Percentiles rank a stretch among this genome's conserved stretches.
Evolutionary conservation across 2,329 filamentous ascomycete species (phyloP).

Genomic region (Zelopaecilomyces penicillatus): DNA sequence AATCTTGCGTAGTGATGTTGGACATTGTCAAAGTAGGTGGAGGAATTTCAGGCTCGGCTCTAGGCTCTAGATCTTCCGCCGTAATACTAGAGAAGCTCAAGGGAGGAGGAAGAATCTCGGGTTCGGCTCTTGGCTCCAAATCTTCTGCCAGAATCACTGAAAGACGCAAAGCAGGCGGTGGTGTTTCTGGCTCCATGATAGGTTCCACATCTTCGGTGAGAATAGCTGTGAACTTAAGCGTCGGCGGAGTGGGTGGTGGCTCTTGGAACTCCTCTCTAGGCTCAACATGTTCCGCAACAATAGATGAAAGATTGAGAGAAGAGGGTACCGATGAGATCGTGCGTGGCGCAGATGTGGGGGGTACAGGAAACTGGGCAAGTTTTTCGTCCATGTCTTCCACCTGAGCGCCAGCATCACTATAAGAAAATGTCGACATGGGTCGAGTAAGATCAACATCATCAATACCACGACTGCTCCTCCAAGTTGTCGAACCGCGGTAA

Average conservation of each 20-base stretch:
- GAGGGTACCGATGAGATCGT: constrained; percentile 23
- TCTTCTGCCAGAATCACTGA: constrained; percentile 18
- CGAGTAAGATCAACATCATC: constrained; percentile 24
- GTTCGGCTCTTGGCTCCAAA: constrained; percentile 19
- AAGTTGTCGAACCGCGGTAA: constrained; percentile 16
- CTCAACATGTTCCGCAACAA: constrained; percentile 37
- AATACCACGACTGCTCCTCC: constrained; percentile 16
- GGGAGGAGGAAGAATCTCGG: constrained; percentile 12
- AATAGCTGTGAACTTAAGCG: constrained; percentile 25
- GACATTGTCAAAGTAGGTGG: constrained; percentile 17
- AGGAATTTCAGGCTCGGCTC: constrained; percentile 13
- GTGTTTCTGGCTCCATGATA: constrained; percentile 21
- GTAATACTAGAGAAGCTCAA: constrained; percentile 20
- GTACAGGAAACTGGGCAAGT: constrained; percentile 46
- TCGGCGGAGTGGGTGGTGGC: constrained; percentile 20
- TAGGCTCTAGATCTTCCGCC: constrained; percentile 23
- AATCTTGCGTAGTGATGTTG: constrained; percentile 15
- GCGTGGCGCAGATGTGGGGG: constrained; percentile 35
- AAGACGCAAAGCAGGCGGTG: constrained; percentile 15
- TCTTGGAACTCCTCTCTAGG: constrained; percentile 30
- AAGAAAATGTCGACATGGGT: constrained; percentile 39
- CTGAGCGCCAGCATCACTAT: constrained; percentile 46
- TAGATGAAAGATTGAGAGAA: constrained; percentile 34
- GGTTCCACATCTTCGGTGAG: constrained; percentile 33
- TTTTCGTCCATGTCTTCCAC: constrained; percentile 45